A percentile compares a stretch with the other conserved stretches of the same genome.
Evolutionary conservation across 2,329 filamentous ascomycete species (phyloP).

Genomic region (Fusarium tuaranense): DNA sequence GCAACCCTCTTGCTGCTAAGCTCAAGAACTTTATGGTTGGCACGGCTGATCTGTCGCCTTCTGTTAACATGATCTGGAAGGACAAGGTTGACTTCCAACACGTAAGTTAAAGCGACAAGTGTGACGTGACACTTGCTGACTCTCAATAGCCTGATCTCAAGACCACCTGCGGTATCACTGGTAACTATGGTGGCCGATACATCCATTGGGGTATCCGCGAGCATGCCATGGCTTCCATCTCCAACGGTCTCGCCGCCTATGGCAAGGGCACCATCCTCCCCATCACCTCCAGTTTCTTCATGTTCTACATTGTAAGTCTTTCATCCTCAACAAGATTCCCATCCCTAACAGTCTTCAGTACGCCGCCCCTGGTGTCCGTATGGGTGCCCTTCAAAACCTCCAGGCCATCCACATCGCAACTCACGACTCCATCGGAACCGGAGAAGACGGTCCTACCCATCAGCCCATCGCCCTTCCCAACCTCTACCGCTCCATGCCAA

Average conservation of each 20-base stretch:
- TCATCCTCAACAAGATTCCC: background rate
- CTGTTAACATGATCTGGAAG: conserved; percentile 68
- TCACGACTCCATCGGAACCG: conserved; percentile 70
- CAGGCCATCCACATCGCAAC: conserved; percentile 71
- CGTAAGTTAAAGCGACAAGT: conserved; percentile 37
- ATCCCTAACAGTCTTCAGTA: conserved; percentile 43
- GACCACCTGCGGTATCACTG: conserved; percentile 63
- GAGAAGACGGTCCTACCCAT: conserved; percentile 72
- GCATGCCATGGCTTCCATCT: conserved; percentile 70
- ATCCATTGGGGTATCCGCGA: conserved; percentile 72
- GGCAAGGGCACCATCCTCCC: conserved; percentile 66
- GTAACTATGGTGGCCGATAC: conserved; percentile 65
- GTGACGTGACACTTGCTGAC: background rate
- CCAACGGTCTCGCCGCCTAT: conserved; percentile 70
- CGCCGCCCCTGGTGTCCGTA: conserved; percentile 68
- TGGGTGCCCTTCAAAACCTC: conserved; percentile 68
- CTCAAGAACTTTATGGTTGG: conserved; percentile 64
- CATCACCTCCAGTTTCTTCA: conserved; percentile 70
- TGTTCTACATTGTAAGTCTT: conserved; percentile 62
- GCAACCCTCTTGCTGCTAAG: conserved; percentile 63
- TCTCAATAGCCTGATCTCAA: conserved; percentile 48
- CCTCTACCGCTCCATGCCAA: conserved; percentile 72
- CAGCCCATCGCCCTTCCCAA: conserved; percentile 69
- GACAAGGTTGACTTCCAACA: conserved; percentile 63
- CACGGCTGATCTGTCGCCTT: conserved; percentile 64